Conservation (phyloP, 257 asterid genomes). For the Ajuga chamaepitys region DNA sequence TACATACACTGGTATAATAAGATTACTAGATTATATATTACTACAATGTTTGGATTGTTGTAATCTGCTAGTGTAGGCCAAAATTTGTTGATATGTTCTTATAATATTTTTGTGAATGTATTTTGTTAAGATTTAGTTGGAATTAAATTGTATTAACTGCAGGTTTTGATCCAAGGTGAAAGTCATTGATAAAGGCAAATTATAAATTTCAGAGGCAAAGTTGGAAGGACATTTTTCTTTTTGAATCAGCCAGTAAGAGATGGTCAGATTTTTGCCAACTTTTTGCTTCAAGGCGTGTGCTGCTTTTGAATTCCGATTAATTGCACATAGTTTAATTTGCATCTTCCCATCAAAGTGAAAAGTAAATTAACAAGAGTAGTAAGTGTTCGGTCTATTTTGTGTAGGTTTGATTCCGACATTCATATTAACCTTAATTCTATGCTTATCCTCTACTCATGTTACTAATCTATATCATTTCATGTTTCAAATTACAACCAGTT, state of each 20-base stretch:
- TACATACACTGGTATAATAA: too few species aligned
- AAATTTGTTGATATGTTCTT: too few species aligned
- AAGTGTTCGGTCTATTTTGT: conserved; percentile 21
- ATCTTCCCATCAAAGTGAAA: conserved; percentile 25
- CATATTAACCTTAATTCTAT: conserved; percentile 1
- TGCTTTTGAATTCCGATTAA: conserved; percentile 13
- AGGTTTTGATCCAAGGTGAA: conserved; percentile 27
- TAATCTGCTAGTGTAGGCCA: too few species aligned
- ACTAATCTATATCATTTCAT: too few species aligned
- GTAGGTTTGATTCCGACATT: conserved; percentile 27
- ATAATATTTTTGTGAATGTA: too few species aligned
- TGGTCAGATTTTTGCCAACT: neutral
- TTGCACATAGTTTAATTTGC: conserved; percentile 2
- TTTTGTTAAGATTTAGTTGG: neutral
- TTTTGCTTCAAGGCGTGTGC: conserved; percentile 20
- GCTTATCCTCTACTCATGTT: too few species aligned
- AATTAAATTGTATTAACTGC: conserved; percentile 30
- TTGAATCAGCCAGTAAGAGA: conserved; percentile 7
- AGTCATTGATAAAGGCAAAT: conserved; percentile 18
- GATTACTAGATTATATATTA: too few species aligned
- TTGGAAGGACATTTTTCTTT: conserved; percentile 32
- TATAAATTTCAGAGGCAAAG: conserved; percentile 14
- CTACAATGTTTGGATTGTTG: too few species aligned
- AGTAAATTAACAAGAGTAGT: conserved; percentile 13
- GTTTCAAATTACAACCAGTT: too few species aligned